Evolutionary conservation across 768 basidiomycete genomes (phyloP).

Genomic region (Epithele typhae): DNA sequence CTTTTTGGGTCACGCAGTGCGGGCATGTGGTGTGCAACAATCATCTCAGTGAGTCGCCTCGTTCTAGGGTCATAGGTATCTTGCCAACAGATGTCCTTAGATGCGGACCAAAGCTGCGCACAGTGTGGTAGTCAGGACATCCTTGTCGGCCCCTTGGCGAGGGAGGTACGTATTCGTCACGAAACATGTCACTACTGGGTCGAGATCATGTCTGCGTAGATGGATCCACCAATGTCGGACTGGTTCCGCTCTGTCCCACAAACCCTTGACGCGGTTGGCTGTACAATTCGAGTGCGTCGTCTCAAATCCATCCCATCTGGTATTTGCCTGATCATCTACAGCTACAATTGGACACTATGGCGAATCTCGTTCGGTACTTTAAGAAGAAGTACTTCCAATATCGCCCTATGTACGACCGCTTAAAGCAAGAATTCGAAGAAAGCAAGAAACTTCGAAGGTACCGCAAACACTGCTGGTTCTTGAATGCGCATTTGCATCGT

Average conservation of each 20-base stretch:
- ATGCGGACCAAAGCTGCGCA: conserved; percentile 69
- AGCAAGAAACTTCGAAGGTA: conserved; percentile 48
- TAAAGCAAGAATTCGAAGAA: conserved; percentile 44
- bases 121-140: conserved; percentile 61
- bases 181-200: too few relatives aligned
- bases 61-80: background rate
- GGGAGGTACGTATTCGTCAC: conserved; percentile 45
- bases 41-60: conserved; percentile 61
- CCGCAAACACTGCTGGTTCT: background rate
- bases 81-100: conserved; percentile 32
- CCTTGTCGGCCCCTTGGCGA: conserved; percentile 68
- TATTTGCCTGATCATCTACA: conserved; percentile 22
- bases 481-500: conserved; percentile 1
- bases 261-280: conserved; percentile 59
- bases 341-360: conserved; percentile 80
- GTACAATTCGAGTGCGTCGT: conserved; percentile 56
- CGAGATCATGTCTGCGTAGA: conserved; percentile 36
- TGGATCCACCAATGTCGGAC: conserved; percentile 76
- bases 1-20: conserved; percentile 89
- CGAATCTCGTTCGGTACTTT: conserved; percentile 61
- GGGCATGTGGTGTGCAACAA: conserved; percentile 83
- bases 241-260: conserved; percentile 71
- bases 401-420: conserved; percentile 45
- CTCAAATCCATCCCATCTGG: background rate
- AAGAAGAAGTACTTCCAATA: conserved; percentile 55